Evolutionary conservation across 2,329 filamentous ascomycete genomes (phyloP), one percentile per base, ranked within the genome.

Genomic region (Neophaeococcomyces mojaviensis): DNA sequence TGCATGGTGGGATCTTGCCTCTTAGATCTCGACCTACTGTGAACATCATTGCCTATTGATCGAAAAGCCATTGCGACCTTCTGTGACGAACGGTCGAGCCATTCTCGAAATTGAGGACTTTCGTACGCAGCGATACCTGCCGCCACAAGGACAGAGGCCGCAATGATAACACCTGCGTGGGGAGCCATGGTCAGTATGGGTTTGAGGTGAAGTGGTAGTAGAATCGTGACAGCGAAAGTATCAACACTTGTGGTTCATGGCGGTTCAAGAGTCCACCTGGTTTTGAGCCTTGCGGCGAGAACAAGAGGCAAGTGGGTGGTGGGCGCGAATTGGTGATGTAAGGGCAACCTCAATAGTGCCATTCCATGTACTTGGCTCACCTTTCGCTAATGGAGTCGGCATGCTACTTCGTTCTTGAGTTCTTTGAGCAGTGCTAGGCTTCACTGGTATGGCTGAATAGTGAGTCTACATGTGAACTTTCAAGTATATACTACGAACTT

Each of bases 101-200:
- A 82, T 71, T 73, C 68, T 61, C 77, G 70, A 48, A 82, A 70
- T 58, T 81, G 74, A 1, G 79, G 79, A 33, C 74, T 80, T 60
- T 82, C 76, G 61, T 81, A 80, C 37, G 80, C 72, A 43, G 79
- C 79, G 41, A 81, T 71, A 10, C 78, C 75, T 15, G 79, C 77
- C 49, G 79, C 79, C 43, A 81, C 72, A 46, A 82, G 67, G 33
- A 82, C 70, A 35, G 75, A 75, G 51, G 79, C 72, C 39, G 76
- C 77, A 54, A 82, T 74, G 51, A 83, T 76, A 53, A 81, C 71
- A 58, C 78, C 79, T 82, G 52, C 33, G 15, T 47, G 47, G 40
- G 52, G 36, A 44, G 31, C 46, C 49, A 50, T 49, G 46, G 46
- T 59, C 39, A 58, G 57, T 44, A 47, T 47, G 47, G 48, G 37